Evolutionary conservation across 164 flowering plant genomes (phyloP).

Genomic region (Nymphaea thermarum): DNA sequence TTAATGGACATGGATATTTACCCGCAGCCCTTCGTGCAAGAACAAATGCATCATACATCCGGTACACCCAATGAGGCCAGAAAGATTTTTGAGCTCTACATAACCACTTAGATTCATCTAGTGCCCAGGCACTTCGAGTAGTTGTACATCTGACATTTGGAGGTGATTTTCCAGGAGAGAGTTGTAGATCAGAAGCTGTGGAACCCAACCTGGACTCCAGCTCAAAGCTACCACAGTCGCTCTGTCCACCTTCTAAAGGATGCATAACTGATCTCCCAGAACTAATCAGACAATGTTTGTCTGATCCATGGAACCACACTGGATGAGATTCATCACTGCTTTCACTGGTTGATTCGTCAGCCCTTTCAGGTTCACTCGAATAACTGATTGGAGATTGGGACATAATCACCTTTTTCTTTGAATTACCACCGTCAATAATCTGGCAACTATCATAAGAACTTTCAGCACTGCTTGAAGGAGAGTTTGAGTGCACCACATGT

Average conservation of each 20-base stretch:
- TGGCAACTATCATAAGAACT: constrained; percentile 39
- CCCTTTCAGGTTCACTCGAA: constrained; percentile 15
- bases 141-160: constrained; percentile 12
- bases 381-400: constrained; percentile 23
- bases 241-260: constrained; percentile 9
- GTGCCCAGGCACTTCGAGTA: constrained; percentile 9
- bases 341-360: constrained; percentile 49
- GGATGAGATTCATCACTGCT: constrained; percentile 37
- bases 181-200: constrained; percentile 1
- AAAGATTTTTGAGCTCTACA: constrained; percentile 48
- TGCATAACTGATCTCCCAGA: constrained; percentile 6
- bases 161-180: constrained; percentile 11
- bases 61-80: constrained; percentile 89
- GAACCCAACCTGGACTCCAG: background rate
- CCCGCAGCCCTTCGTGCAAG: constrained; percentile 84
- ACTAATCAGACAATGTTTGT: no score
- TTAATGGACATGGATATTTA: constrained; percentile 9
- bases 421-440: constrained; percentile 64
- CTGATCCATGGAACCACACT: constrained; percentile 12
- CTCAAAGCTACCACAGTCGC: constrained; percentile 6
- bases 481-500: constrained; percentile 7
- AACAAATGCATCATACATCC: constrained; percentile 76
- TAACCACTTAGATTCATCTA: constrained; percentile 13
- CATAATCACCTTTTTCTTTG: constrained; percentile 39
- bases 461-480: constrained; percentile 23